Percentiles rank a stretch among this genome's conserved stretches.
Evolutionary conservation across 176 grass and related monocot species (phyloP).

Genomic region (Alloteropsis semialata): DNA sequence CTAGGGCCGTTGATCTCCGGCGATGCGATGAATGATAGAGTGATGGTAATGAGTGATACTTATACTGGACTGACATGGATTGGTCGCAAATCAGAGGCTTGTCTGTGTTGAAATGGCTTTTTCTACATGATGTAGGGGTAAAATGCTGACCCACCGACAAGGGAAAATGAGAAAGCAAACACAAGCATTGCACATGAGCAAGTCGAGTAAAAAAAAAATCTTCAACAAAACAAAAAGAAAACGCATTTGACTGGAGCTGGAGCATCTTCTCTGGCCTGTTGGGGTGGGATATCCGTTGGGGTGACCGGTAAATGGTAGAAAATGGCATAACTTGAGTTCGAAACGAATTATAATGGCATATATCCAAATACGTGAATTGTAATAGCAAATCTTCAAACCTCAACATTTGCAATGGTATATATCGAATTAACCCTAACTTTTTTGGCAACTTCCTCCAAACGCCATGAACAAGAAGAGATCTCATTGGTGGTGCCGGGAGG

Average conservation of each 20-base stretch:
- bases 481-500: not conserved
- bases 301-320: too few species aligned
- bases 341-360: too few species aligned
- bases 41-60: too few species aligned
- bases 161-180: too few species aligned
- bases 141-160: not conserved
- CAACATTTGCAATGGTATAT: too few species aligned
- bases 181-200: not conserved
- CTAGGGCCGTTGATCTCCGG: not conserved
- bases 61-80: not conserved
- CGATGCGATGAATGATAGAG: too few species aligned
- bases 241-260: not conserved
- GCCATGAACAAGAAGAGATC: not conserved
- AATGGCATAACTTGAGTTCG: too few species aligned
- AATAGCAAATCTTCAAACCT: too few species aligned
- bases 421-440: too few species aligned
- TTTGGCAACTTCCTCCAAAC: not conserved
- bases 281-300: too few species aligned
- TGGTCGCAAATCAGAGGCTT: not conserved
- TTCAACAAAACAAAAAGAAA: not conserved
- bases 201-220: not conserved
- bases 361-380: too few species aligned
- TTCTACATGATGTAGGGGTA: too few species aligned
- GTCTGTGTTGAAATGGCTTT: not conserved
- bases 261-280: not conserved